These are phyloP conservation scores for Colletotrichum chlorophyti DNA, from an alignment of 2,329 filamentous ascomycete genomes.

Conservation along the genomic window DNA sequence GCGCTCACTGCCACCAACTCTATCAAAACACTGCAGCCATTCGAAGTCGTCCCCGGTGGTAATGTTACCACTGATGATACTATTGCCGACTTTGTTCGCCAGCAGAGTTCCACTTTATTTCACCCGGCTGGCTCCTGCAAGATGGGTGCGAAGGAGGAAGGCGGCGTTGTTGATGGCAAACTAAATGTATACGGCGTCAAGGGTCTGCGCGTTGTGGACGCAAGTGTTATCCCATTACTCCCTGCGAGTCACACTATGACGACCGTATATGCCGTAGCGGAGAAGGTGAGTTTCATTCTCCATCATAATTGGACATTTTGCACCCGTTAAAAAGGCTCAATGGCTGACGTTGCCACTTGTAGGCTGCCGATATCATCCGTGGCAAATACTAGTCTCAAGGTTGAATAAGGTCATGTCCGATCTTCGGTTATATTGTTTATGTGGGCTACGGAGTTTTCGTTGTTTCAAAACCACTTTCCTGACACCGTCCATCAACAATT, in stretches of 20 bases:
- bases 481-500: no score
- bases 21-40: slow-evolving; percentile 4
- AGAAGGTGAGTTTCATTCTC: slow-evolving; percentile 30
- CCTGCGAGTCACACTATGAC: slow-evolving; percentile 39
- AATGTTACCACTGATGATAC: slow-evolving; percentile 18
- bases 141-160: slow-evolving; percentile 39
- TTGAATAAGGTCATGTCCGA: no score
- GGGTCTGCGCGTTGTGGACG: slow-evolving; percentile 37
- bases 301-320: no score
- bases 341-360: no score
- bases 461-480: no score
- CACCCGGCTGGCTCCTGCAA: slow-evolving; percentile 48
- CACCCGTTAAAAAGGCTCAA: no score
- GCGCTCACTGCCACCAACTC: slow-evolving; percentile 32
- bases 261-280: slow-evolving; percentile 45
- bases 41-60: slow-evolving; percentile 24
- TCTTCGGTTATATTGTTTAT: no score
- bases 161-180: slow-evolving; percentile 39
- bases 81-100: slow-evolving; percentile 18
- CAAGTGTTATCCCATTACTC: slow-evolving; percentile 38
- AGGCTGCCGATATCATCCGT: no score
- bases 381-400: no score
- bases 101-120: slow-evolving; percentile 12
- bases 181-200: slow-evolving; percentile 39
- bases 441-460: no score